Base-by-base conservation (phyloP, 129 eudicot genomes). In the Glebionis coronaria region DNA sequence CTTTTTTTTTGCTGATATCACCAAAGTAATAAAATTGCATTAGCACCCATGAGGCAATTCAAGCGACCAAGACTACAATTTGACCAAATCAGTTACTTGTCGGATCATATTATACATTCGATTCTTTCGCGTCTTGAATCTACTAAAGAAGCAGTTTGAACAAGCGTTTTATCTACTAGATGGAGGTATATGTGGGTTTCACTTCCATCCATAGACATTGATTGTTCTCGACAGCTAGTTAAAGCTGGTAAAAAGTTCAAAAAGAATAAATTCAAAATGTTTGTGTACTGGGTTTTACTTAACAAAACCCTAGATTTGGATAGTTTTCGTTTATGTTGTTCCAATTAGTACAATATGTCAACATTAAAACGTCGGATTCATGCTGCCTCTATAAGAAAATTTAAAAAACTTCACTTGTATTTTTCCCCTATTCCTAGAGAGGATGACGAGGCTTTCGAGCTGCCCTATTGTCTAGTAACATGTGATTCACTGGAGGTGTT, bases 401-500 rank as follows among this genome's bases (percentile, higher is more conserved):
- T 53, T 53, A 53, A 53, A 18, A 0, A 15, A 15, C 11, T 18
- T 19, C 10, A 11, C 19, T 53, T 53, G 12, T 5, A 6, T 9
- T 61, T 61, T 61, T 40, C 1, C 67, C 23, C 51, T 16, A 6
- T 49, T 49, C 18, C 9, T 49, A 4, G 16, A n/a, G 23, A 9
- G 38, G 3, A 35, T 31, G 11, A 14, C 0, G 63, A 18, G 9
- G 35, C 16, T 44, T 25, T 73, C 6, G 56, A 44, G 35, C 55
- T 73, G 21, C 71, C 77, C 1, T 0, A 40, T 40, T 38, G 46
- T 73, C 46, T 63, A 14, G 35, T 73, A 25, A 73, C 56, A 5
- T 40, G 64, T 9, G 56, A 42, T 19, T 40, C 77, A 5, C 63
- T 73, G 64, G 70, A 49, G 56, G 56, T 9, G 7, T 63, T 63